Evolutionary conservation across 768 basidiomycete species (phyloP), one percentile per base, ranked within the genome.

Genomic region (Phanerochaete carnosa): DNA sequence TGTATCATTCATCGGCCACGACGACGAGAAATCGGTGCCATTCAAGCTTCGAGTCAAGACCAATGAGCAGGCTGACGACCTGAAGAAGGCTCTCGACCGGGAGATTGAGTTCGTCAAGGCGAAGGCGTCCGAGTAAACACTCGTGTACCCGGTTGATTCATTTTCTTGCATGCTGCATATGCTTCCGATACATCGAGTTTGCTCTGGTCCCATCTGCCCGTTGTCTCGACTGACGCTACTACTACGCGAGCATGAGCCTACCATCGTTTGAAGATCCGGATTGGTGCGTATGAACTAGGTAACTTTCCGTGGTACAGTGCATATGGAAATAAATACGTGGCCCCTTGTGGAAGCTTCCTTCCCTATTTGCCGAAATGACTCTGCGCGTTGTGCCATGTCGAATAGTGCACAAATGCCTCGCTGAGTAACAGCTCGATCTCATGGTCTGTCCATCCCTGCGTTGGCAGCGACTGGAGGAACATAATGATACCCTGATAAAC

Each of bases 361-460:
- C 28, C 23, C 54, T 54, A 62, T 43, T 64, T 64, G n/a, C 63
- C 81, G 73, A 94, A 89, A 73, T 94, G 92, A 69, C 90, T 92
- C 70, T 93, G 92, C 5, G 92, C 92, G 66, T 94, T 93, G 65
- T 94, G 92, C 92, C 92, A 94, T 74, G 91, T 90, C 29, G 90
- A 93, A 65, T 88, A 92, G 66, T 94, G 86, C 23, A 98, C 90
- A 70, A 96, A 99, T 1, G 97, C 96, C 75, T 98, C 93, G 68
- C 91, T 93, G 49, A 99, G 85, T 33, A 99, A 84, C 77, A 98
- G 83, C 70, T 98, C 94, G 49, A 98, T 89, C 69, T 98, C 94
- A 67, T 95, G 90, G 72, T 98, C 95, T 23, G 89, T 87, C 97
- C 97, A 99, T 57, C 84, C 86, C 70, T 95, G 92, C 6, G 94